Conservation (phyloP, 2,329 filamentous ascomycete genomes). For the Aspergillus cejpii region DNA sequence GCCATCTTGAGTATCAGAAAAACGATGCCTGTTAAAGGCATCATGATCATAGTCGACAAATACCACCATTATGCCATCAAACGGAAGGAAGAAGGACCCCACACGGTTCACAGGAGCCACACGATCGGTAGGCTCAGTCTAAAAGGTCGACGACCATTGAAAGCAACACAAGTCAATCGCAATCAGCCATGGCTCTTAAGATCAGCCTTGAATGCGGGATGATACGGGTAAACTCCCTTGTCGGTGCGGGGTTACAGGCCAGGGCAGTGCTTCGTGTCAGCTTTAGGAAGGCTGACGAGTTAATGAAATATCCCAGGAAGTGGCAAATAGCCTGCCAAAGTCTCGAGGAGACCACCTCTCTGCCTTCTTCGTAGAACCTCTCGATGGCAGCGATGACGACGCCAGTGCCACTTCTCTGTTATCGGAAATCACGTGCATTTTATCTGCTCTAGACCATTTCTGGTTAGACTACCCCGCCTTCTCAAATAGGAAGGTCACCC, state of each 20-base stretch:
- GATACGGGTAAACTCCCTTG: constrained; percentile 25
- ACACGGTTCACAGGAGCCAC: constrained; percentile 11
- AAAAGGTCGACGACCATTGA: constrained; percentile 13
- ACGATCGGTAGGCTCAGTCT: constrained; percentile 4
- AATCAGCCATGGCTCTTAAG: constrained; percentile 14
- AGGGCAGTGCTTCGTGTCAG: constrained; percentile 14
- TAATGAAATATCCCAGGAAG: constrained; percentile 85
- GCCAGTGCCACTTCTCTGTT: not conserved
- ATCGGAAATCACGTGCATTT: not conserved
- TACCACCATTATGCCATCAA: constrained; percentile 40
- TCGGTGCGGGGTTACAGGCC: constrained; percentile 18
- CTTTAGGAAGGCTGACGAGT: constrained; percentile 12
- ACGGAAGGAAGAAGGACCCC: constrained; percentile 1
- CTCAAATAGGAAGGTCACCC: constrained; percentile 1
- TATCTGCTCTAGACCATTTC: not conserved
- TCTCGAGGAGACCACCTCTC: too few species aligned
- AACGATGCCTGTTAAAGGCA: constrained; percentile 25
- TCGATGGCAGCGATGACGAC: not conserved
- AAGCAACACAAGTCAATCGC: constrained; percentile 6
- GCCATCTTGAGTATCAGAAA: constrained; percentile 10
- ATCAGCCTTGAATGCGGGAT: constrained; percentile 21
- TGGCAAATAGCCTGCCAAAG: constrained; percentile 53
- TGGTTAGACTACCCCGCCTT: not conserved
- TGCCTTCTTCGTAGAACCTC: too few species aligned
- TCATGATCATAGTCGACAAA: constrained; percentile 43